Percentiles rank a stretch among this genome's conserved stretches.
phyloP scores from a whole-genome alignment of 164 flowering plant species.

The Vitis amurensis region DNA sequence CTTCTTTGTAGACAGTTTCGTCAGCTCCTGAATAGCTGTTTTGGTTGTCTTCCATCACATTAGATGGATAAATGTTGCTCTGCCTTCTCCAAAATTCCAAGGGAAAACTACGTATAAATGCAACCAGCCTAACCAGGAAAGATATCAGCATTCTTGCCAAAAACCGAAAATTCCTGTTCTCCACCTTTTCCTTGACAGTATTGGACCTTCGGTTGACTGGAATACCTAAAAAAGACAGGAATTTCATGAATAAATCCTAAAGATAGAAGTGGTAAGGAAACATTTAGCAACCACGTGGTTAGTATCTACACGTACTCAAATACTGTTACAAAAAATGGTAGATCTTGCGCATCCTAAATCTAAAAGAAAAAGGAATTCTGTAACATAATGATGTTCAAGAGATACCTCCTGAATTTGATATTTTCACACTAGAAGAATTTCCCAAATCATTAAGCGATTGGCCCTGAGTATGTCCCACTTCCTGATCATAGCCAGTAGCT shows the following conservation, averaged over 20 bases:
- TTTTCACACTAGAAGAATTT: conserved; percentile 10
- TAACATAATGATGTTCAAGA: too few relatives aligned
- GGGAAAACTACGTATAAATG: conserved; percentile 21
- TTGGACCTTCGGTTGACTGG: conserved; percentile 19
- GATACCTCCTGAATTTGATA: conserved; percentile 34
- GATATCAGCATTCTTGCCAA: conserved; percentile 31
- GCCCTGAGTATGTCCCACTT: conserved; percentile 16
- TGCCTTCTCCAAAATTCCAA: conserved; percentile 34
- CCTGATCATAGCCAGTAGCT: conserved; percentile 27
- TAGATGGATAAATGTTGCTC: conserved; percentile 32
- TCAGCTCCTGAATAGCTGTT: conserved; percentile 23
- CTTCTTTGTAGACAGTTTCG: conserved; percentile 38
- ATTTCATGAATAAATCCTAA: background rate
- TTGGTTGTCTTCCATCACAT: conserved; percentile 21
- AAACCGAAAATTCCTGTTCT: conserved; percentile 21
- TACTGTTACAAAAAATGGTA: too few relatives aligned
- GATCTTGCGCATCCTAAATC: too few relatives aligned
- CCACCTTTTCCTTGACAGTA: conserved; percentile 26
- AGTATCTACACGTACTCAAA: too few relatives aligned
- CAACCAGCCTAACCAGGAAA: conserved; percentile 31
- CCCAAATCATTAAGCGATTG: conserved; percentile 13
- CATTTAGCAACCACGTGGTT: background rate
- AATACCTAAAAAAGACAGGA: conserved; percentile 24
- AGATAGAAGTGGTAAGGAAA: background rate
- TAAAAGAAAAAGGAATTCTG: too few relatives aligned